Evolutionary conservation across 148 eudicot species (phyloP), one percentile per base, ranked within the genome.

Genomic region (Camellia lanceoleosa): DNA sequence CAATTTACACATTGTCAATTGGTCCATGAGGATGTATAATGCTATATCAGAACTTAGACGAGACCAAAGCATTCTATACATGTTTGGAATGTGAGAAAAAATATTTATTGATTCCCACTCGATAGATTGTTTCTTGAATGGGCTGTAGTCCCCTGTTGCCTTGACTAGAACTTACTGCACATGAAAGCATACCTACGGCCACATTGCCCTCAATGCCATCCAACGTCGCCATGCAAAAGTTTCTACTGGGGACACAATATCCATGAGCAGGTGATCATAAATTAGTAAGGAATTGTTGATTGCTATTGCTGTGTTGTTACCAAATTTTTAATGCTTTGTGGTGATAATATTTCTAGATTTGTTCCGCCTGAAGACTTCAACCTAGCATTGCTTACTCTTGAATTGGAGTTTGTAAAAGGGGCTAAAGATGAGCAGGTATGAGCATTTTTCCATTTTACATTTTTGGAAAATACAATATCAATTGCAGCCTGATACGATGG

Each of bases 381-480:
- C 82, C 90, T 94, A 62, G 95, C 98, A 8, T 83, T 92, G 86
- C 94, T 96, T 62, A 90, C 91, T 30, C 90, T 96, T 44, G 99
- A 96, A 80, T 78, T 96, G 86, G 99, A 96, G 83, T 94, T 90
- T 83, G 88, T 91, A 67, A 88, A 85, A 79, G 94, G 91, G 75
- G 84, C 80, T 10, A 90, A 83, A 79, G 98, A 92, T 1, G 98
- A 96, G 80, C 90, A 91, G 86, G 97, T 90, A 64, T 49, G 79
- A 66, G 6, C 55, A 70, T 72, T 74, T 60, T 54, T 49, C 54
- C 67, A 4, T 16, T 69, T 49, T 15, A 49, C 8, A 12, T 55
- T 55, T 55, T 55, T 7, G 69, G 38, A 30, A 30, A 30, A 30
- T 30, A 30, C 38, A 30, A 1, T 30, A 30, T 30, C 38, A 52